A percentile compares a stretch with the other conserved stretches of the same genome.
phyloP scores from a whole-genome alignment of 202 grass and related monocot species.

The Digitaria exilis region DNA sequence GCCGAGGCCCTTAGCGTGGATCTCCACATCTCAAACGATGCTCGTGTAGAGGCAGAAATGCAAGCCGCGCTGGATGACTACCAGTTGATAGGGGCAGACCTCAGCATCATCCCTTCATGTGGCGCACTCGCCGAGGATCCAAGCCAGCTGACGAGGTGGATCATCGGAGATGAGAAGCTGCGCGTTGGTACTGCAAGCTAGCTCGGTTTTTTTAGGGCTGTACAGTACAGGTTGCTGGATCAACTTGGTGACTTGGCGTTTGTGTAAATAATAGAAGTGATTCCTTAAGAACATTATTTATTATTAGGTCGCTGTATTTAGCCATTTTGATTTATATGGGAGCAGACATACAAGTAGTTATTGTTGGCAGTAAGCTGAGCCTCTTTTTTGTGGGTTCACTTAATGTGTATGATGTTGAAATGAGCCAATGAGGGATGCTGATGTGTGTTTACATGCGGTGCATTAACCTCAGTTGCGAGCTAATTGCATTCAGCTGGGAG shows the following conservation, averaged over 20 bases:
- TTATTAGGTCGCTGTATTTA: background rate
- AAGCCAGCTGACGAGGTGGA: slow-evolving; percentile 75
- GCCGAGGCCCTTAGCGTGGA: slow-evolving; percentile 55
- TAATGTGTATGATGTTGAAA: no score
- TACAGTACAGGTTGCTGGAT: slow-evolving; percentile 16
- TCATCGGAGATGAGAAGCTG: slow-evolving; percentile 80
- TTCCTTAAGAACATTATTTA: background rate
- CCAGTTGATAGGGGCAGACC: slow-evolving; percentile 65
- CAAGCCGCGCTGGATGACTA: slow-evolving; percentile 57
- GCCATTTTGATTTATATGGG: slow-evolving; percentile 19
- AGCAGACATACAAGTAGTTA: slow-evolving; percentile 3
- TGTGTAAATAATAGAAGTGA: slow-evolving; percentile 5
- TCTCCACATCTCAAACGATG: slow-evolving; percentile 57
- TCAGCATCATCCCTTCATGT: slow-evolving; percentile 69
- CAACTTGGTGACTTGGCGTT: background rate
- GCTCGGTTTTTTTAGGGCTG: background rate
- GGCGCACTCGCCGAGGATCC: slow-evolving; percentile 58
- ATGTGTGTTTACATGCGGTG: no score
- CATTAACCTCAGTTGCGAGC: no score
- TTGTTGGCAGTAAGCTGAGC: slow-evolving; percentile 7
- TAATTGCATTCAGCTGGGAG: no score
- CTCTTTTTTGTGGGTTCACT: background rate
- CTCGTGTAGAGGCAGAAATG: slow-evolving; percentile 58
- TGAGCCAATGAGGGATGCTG: no score
- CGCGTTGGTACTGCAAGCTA: slow-evolving; percentile 32